Base-by-base conservation (phyloP, 1,139 yeast species). In the Saccharomycopsis hybrid region DNA sequence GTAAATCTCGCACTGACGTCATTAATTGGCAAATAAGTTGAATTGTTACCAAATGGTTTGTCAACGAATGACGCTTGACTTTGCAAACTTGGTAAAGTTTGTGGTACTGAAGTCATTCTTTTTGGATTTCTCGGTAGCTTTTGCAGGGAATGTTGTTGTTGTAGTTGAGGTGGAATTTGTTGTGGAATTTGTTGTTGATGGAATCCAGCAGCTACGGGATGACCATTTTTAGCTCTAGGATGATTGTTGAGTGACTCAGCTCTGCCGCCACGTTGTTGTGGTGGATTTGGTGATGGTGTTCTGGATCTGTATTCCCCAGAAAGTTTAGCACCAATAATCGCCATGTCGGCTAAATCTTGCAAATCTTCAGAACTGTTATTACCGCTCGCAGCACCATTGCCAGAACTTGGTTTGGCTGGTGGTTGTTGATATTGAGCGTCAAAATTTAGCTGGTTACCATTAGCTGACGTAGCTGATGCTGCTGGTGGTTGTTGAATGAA, bases 271-370 rank as follows among this genome's bases (percentile, higher is more conserved):
- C 25, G 24, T 30, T 36, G 37, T n/a, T 13, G 37, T 9, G 41
- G 36, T 3, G 48, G 41, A 29, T 49, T 49, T 25, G 52, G 52
- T 4, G 46, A 40, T n/a, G 53, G 53, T 8, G 53, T 43, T 43
- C 53, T 43, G 25, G 48, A 38, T n/a, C 49, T 39, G 3, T 30
- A 7, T 37, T 67, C 70, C 5, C 66, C 68, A 50, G 66, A 65
- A 44, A 68, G 57, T 8, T 58, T 56, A 27, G 70, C 73, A 2
- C 73, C 72, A 55, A 70, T 72, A 11, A 71, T 50, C 1, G 78
- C 78, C 53, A 72, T 71, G 55, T 71, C 74, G 2, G 75, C 62
- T 50, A 73, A 65, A 56, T 75, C 79, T 38, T 69, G 68, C 42
- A 74, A 64, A 54, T 72, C 65, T 13, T 64, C 63, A 0, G 62